Percentiles rank a stretch among this genome's conserved stretches.
Evolutionary conservation across 2,329 filamentous ascomycete genomes (phyloP).

Genomic region (Neurospora sp.): DNA sequence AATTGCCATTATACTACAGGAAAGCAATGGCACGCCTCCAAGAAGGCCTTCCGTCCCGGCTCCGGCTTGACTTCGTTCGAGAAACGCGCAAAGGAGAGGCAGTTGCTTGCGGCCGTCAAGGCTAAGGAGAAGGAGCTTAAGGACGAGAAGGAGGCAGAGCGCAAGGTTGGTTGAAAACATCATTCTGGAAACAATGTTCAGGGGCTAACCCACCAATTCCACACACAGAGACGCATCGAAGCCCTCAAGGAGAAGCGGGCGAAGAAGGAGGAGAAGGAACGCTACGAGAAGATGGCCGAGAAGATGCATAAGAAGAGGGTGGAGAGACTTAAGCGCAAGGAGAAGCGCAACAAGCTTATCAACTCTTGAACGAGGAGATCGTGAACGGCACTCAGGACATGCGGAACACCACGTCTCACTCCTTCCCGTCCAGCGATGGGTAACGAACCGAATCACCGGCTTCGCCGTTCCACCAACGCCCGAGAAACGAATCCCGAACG

Average conservation of each 20-base stretch:
- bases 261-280: constrained; percentile 84
- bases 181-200: too few relatives aligned
- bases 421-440: not conserved
- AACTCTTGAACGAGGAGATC: constrained; percentile 42
- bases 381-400: not conserved
- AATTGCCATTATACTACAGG: constrained; percentile 40
- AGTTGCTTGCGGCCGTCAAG: constrained; percentile 67
- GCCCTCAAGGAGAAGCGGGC: constrained; percentile 76
- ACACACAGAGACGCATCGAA: constrained; percentile 58
- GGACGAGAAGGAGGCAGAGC: constrained; percentile 85
- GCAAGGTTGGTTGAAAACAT: constrained; percentile 50
- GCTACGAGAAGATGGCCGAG: constrained; percentile 88
- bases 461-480: not conserved
- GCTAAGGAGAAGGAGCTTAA: constrained; percentile 93
- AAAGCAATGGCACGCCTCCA: constrained; percentile 85
- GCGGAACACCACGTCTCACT: not conserved
- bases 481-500: not conserved
- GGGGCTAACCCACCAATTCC: constrained; percentile 5
- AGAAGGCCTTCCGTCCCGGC: constrained; percentile 75
- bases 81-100: constrained; percentile 62
- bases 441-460: not conserved
- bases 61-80: constrained; percentile 71
- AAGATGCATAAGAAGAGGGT: constrained; percentile 97
- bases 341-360: constrained; percentile 87
- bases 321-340: constrained; percentile 84